Evolutionary conservation across 2,329 filamentous ascomycete species (phyloP), one percentile per base, ranked within the genome.

Genomic region (Phaeosphaeriaceae sp.): DNA sequence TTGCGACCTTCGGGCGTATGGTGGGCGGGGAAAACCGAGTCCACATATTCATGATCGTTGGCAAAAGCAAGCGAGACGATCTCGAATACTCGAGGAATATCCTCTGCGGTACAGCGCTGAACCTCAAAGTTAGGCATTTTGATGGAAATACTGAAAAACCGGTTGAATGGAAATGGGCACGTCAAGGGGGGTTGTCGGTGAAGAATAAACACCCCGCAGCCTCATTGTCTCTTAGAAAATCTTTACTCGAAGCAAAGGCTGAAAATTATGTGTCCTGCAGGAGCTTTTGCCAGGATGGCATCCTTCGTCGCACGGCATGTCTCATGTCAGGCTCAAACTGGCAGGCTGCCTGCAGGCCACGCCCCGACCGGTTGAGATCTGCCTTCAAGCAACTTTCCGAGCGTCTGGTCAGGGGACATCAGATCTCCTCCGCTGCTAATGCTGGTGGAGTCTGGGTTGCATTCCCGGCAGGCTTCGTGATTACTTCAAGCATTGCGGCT

Each of bases 21-120:
- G 22, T 65, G 60, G 1, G 47, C 42, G 11, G 56, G 57, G 7
- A 61, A 58, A 1, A 63, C 49, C n/a, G 53, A 42, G 7, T 61
- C 60, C 2, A 61, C 36, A 41, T 63, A 58, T 36, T 60, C 53
- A 25, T 65, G 58, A 11, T 61, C 60, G 31, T 62, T n/a, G 11
- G 15, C 60, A 31, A 65, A 65, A 2, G 57, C 57, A 4, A 58
- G 31, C 21, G 60, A 62, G 22, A 63, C 24, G n/a, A 63, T 53
- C 20, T 63, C 57, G 44, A 63, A 59, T 19, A 57, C 40, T 21
- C 57, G 56, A 3, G 62, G 56, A 2, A 60, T 65, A 24, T 65
- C 62, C 33, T 41, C 53, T 20, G 58, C 55, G 17, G 41, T 57
- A 53, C 57, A 63, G 21, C 13, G 36, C 19, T 57, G 51, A 15